Conservation (phyloP, 2,329 filamentous ascomycete genomes). For the Chrysoporthe cubensis region DNA sequence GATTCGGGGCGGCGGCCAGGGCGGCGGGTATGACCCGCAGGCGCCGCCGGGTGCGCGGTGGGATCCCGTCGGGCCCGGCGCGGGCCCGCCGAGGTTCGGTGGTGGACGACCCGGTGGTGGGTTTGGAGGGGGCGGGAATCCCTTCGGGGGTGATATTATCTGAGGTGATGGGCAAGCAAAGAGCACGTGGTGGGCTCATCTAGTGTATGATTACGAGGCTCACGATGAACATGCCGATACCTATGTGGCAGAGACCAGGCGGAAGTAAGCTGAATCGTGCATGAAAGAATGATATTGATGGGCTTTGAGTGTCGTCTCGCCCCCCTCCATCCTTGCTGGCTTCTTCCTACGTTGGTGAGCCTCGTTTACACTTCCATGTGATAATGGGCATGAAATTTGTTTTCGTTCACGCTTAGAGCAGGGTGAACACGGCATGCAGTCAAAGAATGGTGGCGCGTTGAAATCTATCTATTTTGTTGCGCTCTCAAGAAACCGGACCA, state of each 20-base stretch:
- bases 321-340: no score
- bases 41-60: conserved; percentile 88
- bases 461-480: not conserved
- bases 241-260: not conserved
- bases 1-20: conserved; percentile 42
- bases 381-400: no score
- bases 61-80: conserved; percentile 80
- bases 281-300: no score
- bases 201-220: conserved; percentile 8
- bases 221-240: not conserved
- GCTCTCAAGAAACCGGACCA: not conserved
- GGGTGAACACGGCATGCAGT: not conserved
- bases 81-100: conserved; percentile 48
- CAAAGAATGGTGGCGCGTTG: no score
- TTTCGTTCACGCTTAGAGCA: not conserved
- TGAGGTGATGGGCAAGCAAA: conserved; percentile 23
- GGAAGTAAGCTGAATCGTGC: not conserved
- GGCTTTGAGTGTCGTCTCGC: no score
- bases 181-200: not conserved
- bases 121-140: conserved; percentile 38
- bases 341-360: no score
- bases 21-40: conserved; percentile 66
- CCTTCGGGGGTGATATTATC: conserved; percentile 45
- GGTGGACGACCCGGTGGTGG: conserved; percentile 47
- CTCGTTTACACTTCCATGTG: no score